phyloP scores from a whole-genome alignment of 2,329 filamentous ascomycete genomes.

The Zymoseptoria pseudotritici region DNA sequence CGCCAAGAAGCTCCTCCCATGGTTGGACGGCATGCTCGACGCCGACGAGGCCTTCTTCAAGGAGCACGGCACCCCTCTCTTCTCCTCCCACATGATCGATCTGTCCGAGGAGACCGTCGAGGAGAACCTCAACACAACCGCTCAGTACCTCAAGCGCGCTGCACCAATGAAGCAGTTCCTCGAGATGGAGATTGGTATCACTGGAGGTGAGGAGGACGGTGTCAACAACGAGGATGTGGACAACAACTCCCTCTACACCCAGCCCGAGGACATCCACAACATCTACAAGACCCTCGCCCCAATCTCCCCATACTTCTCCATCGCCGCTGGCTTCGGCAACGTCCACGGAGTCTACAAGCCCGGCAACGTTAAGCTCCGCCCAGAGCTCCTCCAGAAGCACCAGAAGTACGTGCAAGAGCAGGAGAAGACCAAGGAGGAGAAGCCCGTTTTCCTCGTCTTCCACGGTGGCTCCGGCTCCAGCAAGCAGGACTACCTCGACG shows the following conservation, averaged over 20 bases:
- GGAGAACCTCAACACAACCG: slow-evolving; percentile 86
- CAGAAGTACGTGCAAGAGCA: slow-evolving; percentile 84
- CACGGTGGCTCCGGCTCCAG: slow-evolving; percentile 91
- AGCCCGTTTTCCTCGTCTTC: slow-evolving; percentile 99
- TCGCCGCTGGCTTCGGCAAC: slow-evolving; percentile 96
- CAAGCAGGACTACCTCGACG: slow-evolving; percentile 83
- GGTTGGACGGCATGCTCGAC: slow-evolving; percentile 92
- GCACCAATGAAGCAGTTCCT: slow-evolving; percentile 98
- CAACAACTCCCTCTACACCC: slow-evolving; percentile 95
- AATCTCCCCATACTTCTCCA: slow-evolving; percentile 95
- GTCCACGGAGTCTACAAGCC: slow-evolving; percentile 99
- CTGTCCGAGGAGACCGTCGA: slow-evolving; percentile 85
- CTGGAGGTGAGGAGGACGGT: slow-evolving; percentile 94
- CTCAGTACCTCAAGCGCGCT: slow-evolving; percentile 86
- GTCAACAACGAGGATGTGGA: slow-evolving; percentile 98
- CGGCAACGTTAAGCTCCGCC: slow-evolving; percentile 93
- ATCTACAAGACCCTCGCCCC: slow-evolving; percentile 80
- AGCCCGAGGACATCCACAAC: slow-evolving; percentile 89
- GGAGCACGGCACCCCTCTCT: slow-evolving; percentile 82
- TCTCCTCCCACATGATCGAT: slow-evolving; percentile 98
- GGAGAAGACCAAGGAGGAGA: slow-evolving; percentile 61
- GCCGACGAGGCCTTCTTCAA: slow-evolving; percentile 96
- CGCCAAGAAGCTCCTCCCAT: slow-evolving; percentile 98
- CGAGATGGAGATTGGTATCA: slow-evolving; percentile 97
- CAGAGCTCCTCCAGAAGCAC: slow-evolving; percentile 93